A percentile compares a stretch with the other conserved stretches of the same genome.
These are phyloP conservation scores for Gracilaria gracilis DNA, from an alignment of 23 red algal genomes.

Conservation along the genomic window DNA sequence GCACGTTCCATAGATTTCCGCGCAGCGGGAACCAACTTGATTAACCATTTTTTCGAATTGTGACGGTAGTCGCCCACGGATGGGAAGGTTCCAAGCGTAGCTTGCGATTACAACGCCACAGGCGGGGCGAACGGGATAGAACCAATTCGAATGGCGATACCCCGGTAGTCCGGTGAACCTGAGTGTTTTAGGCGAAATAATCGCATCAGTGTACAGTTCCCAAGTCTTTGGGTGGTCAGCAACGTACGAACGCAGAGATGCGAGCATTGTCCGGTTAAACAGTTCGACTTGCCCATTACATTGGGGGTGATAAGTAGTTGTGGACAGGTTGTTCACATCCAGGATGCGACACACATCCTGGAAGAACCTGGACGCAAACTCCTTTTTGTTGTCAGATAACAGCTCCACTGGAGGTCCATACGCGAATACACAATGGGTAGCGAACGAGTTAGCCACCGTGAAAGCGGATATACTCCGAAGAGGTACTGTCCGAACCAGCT, in stretches of 20 bases:
- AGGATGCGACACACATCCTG: no score
- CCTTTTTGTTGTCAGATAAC: neutral
- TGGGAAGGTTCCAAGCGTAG: neutral
- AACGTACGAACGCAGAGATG: neutral
- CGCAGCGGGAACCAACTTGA: neutral
- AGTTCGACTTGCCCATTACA: no score
- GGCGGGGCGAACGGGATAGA: neutral
- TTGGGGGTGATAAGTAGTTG: no score
- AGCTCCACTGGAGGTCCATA: neutral
- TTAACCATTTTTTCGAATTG: neutral
- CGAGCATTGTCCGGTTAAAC: constrained; percentile 2
- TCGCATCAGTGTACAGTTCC: no score
- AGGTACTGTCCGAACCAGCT: no score
- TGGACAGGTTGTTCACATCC: no score
- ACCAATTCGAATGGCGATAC: constrained; percentile 12
- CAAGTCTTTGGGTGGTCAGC: neutral
- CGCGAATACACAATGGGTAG: no score
- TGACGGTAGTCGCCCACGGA: neutral
- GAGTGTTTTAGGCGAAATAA: neutral
- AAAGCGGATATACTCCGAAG: no score
- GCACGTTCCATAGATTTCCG: neutral
- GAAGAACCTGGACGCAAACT: neutral
- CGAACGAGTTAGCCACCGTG: no score
- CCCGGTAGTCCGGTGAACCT: neutral
- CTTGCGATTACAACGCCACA: neutral